Evolutionary conservation across 805 yeast genomes (phyloP).

Genomic region (Jamesozyma piceae): DNA sequence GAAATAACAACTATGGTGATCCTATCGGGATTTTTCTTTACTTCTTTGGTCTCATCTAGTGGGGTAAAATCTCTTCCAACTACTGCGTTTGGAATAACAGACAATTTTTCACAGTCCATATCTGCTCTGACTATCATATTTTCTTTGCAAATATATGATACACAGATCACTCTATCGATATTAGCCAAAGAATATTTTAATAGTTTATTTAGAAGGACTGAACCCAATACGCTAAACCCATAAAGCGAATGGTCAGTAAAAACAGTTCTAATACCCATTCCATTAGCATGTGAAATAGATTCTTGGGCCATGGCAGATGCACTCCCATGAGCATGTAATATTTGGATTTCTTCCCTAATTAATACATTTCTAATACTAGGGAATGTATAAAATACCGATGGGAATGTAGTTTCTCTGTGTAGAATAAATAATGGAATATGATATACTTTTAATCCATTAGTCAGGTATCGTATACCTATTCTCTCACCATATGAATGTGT

Average conservation of each 20-base stretch:
- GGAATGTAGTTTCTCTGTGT: slow-evolving; percentile 78
- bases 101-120: slow-evolving; percentile 64
- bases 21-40: slow-evolving; percentile 13
- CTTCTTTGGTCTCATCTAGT: not conserved
- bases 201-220: slow-evolving; percentile 78
- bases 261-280: slow-evolving; percentile 87
- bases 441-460: slow-evolving; percentile 89
- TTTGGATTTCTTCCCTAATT: slow-evolving; percentile 74
- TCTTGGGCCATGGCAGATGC: slow-evolving; percentile 82
- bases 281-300: slow-evolving; percentile 80
- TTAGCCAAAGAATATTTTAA: slow-evolving; percentile 76
- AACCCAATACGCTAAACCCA: slow-evolving; percentile 81
- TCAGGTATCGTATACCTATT: slow-evolving; percentile 68
- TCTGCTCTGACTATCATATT: slow-evolving; percentile 85
- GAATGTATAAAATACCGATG: slow-evolving; percentile 80
- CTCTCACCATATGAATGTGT: slow-evolving; percentile 85
- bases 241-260: slow-evolving; percentile 93
- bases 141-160: slow-evolving; percentile 92
- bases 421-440: slow-evolving; percentile 75
- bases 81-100: slow-evolving; percentile 95
- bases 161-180: slow-evolving; percentile 91
- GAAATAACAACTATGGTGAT: slow-evolving; percentile 88
- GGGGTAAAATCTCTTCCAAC: slow-evolving; percentile 75
- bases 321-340: slow-evolving; percentile 94
- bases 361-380: slow-evolving; percentile 80